Conservation (phyloP, 306 rosid species). For the Notholithocarpus densiflorus region DNA sequence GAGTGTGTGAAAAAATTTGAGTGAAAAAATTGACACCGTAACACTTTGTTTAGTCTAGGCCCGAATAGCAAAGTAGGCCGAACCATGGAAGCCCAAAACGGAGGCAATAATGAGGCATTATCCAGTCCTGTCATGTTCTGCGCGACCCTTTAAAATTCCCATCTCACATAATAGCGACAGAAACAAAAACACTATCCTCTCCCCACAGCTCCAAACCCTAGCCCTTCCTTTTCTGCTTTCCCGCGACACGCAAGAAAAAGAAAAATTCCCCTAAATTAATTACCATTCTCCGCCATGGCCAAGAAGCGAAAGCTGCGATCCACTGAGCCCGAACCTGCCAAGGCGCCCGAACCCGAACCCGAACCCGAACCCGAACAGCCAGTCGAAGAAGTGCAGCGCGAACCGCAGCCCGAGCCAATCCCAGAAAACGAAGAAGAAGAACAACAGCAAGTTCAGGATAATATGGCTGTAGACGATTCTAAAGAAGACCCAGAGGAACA, state of each 20-base stretch:
- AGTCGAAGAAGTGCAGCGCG: slow-evolving; percentile 24
- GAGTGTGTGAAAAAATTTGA: no score
- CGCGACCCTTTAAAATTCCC: neutral
- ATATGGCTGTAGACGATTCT: slow-evolving; percentile 36
- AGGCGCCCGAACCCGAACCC: slow-evolving; percentile 34
- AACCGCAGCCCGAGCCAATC: slow-evolving; percentile 8
- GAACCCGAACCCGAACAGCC: slow-evolving; percentile 5
- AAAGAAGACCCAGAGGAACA: neutral
- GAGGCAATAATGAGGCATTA: no score
- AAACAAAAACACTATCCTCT: neutral
- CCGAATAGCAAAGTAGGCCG: no score
- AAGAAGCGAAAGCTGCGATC: slow-evolving; percentile 71
- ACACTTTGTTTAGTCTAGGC: no score
- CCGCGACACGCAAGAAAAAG: no score
- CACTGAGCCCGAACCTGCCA: slow-evolving; percentile 45
- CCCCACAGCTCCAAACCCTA: slow-evolving; percentile 35
- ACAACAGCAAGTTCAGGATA: neutral
- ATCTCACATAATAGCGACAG: neutral
- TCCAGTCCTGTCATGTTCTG: no score
- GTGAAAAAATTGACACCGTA: no score
- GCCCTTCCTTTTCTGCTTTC: neutral
- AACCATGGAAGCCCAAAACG: no score
- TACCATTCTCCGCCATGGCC: slow-evolving; percentile 42
- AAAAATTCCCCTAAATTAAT: neutral
- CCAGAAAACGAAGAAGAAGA: slow-evolving; percentile 3